Evolutionary conservation across 2,329 filamentous ascomycete species (phyloP), one percentile per base, ranked within the genome.

Genomic region (Aspergillus quadrilineatus): DNA sequence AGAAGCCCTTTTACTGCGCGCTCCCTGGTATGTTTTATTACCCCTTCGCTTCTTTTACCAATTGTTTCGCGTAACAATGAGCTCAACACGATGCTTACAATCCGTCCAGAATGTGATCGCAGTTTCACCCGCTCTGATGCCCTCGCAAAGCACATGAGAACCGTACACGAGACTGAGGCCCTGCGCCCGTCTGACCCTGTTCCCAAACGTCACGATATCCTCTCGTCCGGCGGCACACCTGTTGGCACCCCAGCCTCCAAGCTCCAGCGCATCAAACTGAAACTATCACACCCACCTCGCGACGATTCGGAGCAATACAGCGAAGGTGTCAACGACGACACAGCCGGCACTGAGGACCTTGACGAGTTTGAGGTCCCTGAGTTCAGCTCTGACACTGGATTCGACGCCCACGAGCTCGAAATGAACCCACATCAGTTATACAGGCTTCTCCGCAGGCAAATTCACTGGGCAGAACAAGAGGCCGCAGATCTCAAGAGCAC

Each of bases 1-100:
- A 99, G 80, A 99, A 99, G 77, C 94, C 94, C 0, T 97, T 97
- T 72, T 97, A 96, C 77, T 99, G 94, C 75, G 90, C 92, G 30
- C 77, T 99, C 41, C 94, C 94, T 56, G 93, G 92, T 96, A 82
- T 61, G 82, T 65, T 32, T 32, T 36, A 29, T 6, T 28, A 58
- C 55, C 8, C 39, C 53, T 49, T 8, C 42, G 30, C 44, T 51
- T 42, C 43, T 45, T 50, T 17, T 41, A 14, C 45, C 34, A 26
- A 9, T 47, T 39, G 14, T 39, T 26, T 37, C 26, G 32, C 42
- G 29, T 37, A n/a, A 37, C 30, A 28, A 45, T 43, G 15, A 15
- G 26, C 26, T 47, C 29, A 10, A 36, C 55, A 45, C 32, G 46
- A 56, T 57, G 39, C 50, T 57, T 17, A 39, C 45, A 29, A 44